phyloP scores from a whole-genome alignment of 2,329 filamentous ascomycete species.

The Penicillium sp. region DNA sequence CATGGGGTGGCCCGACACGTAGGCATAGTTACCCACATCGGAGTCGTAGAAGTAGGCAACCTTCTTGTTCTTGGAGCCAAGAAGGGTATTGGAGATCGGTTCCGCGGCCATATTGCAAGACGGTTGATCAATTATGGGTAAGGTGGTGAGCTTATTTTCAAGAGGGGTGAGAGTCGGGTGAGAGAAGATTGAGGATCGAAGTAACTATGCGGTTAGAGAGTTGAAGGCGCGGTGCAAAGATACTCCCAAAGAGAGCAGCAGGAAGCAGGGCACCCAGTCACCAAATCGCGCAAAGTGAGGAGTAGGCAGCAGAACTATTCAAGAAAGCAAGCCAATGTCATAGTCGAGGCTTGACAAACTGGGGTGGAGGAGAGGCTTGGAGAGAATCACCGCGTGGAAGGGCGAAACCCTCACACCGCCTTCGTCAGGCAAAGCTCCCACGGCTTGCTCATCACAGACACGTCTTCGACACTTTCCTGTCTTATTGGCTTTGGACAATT shows the following conservation, averaged over 20 bases:
- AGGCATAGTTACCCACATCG: slow-evolving; percentile 97
- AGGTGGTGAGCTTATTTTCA: slow-evolving; percentile 3
- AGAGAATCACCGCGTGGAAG: slow-evolving; percentile 28
- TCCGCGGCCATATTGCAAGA: slow-evolving; percentile 50
- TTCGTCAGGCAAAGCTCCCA: slow-evolving; percentile 29
- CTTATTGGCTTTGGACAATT: slow-evolving; percentile 2
- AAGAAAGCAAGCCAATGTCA: slow-evolving; percentile 15
- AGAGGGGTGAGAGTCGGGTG: slow-evolving; percentile 3
- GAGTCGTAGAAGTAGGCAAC: slow-evolving; percentile 99
- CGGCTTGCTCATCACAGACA: slow-evolving; percentile 7
- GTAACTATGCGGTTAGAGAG: slow-evolving; percentile 18
- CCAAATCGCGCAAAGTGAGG: slow-evolving; percentile 8
- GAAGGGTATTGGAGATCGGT: slow-evolving; percentile 52
- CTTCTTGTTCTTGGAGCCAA: slow-evolving; percentile 66
- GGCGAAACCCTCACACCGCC: slow-evolving; percentile 30
- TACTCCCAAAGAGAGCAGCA: slow-evolving; percentile 4
- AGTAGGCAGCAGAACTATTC: slow-evolving; percentile 8
- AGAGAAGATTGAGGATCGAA: slow-evolving; percentile 10
- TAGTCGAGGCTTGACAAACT: slow-evolving; percentile 19
- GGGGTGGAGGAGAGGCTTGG: slow-evolving; percentile 26
- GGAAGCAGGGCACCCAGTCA: slow-evolving; percentile 9
- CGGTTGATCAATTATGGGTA: background rate
- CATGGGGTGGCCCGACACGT: slow-evolving; percentile 74
- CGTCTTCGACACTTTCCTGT: slow-evolving; percentile 9
- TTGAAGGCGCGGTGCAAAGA: slow-evolving; percentile 7